Percentiles rank a stretch among this genome's conserved stretches.
phyloP scores from a whole-genome alignment of 2,329 filamentous ascomycete genomes.

The Orbilia javanica region DNA sequence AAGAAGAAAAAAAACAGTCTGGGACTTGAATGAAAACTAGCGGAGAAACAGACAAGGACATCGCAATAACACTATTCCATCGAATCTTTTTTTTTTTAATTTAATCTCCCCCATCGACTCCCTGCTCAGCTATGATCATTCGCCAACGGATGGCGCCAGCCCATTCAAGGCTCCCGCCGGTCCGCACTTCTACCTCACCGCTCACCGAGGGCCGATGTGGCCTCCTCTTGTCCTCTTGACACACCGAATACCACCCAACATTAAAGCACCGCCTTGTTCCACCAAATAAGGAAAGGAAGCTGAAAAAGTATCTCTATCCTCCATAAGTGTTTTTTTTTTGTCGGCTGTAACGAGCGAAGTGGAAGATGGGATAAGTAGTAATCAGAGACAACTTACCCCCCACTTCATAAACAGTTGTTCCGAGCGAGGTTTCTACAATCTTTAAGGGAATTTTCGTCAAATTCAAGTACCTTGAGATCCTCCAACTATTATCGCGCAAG shows the following conservation, averaged over 20 bases:
- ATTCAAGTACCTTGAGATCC: conserved; percentile 14
- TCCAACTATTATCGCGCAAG: conserved; percentile 15
- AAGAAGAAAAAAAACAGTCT: neutral
- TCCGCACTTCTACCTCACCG: too few relatives aligned
- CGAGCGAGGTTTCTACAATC: conserved; percentile 7
- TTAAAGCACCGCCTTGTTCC: conserved; percentile 6
- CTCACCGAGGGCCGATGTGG: neutral
- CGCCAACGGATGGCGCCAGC: neutral
- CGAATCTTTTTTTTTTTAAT: neutral
- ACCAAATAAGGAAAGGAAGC: conserved; percentile 41
- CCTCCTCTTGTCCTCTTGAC: neutral
- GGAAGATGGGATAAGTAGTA: neutral
- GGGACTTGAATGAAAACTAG: neutral
- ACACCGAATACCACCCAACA: neutral
- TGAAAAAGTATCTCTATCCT: conserved; percentile 34
- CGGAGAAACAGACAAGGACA: neutral
- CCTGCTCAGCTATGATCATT: too few relatives aligned
- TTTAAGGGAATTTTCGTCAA: conserved; percentile 10
- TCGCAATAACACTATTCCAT: neutral
- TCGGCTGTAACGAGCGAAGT: conserved; percentile 34
- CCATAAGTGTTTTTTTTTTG: conserved; percentile 7
- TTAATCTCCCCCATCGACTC: neutral
- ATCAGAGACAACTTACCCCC: too few relatives aligned
- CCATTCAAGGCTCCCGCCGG: too few relatives aligned
- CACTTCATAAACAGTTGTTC: conserved; percentile 12